Conservation (phyloP, 1,284 basidiomycete genomes). For the Ganoderma resinaceum region DNA sequence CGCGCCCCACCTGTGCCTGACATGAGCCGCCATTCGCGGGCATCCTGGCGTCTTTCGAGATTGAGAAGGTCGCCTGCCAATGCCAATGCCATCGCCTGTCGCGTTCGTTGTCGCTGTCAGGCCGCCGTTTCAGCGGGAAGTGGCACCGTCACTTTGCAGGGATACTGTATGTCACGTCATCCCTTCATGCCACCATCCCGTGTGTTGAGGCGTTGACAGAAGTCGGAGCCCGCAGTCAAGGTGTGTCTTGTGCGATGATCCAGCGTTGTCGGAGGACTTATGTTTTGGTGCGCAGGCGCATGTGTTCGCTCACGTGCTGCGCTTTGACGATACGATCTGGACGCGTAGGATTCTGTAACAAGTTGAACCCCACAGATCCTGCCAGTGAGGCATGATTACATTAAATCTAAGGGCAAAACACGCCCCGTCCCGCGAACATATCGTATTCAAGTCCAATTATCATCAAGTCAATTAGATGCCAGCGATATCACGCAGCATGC, state of each 20-base stretch:
- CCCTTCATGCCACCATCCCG: neutral
- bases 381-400: neutral
- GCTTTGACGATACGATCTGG: neutral
- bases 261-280: neutral
- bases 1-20: neutral
- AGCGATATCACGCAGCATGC: neutral
- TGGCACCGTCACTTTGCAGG: neutral
- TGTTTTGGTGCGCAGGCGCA: neutral
- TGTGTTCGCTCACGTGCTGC: neutral
- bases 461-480: neutral
- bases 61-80: no score
- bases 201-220: neutral
- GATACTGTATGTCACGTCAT: neutral
- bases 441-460: neutral
- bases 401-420: neutral
- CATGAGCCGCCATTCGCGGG: neutral
- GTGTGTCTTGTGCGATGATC: neutral
- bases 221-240: neutral
- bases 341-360: neutral
- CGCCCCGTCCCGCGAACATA: neutral
- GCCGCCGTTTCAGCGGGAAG: no score
- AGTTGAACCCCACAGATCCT: neutral
- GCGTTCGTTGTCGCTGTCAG: neutral
- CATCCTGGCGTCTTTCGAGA: neutral
- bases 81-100: no score